Evolutionary conservation across 306 rosid genomes (phyloP), one percentile per base, ranked within the genome.

Genomic region (Elaeagnus macrophylla): DNA sequence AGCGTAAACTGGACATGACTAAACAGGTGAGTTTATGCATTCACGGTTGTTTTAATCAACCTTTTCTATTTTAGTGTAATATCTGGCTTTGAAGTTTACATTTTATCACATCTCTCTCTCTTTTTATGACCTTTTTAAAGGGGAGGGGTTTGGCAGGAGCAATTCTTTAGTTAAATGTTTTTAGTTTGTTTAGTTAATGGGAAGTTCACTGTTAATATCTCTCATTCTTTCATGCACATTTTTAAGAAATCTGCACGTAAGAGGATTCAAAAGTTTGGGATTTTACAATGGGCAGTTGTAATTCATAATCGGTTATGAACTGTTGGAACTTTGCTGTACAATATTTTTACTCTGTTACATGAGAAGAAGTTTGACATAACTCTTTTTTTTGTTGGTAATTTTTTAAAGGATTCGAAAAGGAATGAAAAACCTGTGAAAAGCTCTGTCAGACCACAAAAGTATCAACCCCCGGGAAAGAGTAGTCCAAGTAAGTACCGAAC

Each of bases 1-100:
- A 84, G 49, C 94, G 95, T 65, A 93, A 87, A 67, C 81, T 87
- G 77, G 95, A 93, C 63, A 57, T 79, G 89, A 72, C 60, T 39
- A 75, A 81, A 71, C 85, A 77, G 94, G 99, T 84, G 44, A 70
- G 76, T 35, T 46, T 14, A 3, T 6, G n/a, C 5, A 5, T 12
- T 13, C 15, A 14, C 32, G 4, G 32, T 45, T 45, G 12, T 45
- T 1, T 13, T 45, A 12, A 12, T 45, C 8, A 0, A 6, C 7
- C 12, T 45, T 5, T 13, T 45, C 1, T 45, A 11, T 12, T 17
- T 45, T 1, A 0, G 2, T 14, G 49, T 11, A 7, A 1, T 3
- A 1, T n/a, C 13, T 45, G 49, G 15, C 49, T 45, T 45, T 5
- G 6, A 12, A 13, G 15, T 13, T 5, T 12, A n/a, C 14, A 2